phyloP scores from a whole-genome alignment of 345 rosid species.

The Murraya paniculata region DNA sequence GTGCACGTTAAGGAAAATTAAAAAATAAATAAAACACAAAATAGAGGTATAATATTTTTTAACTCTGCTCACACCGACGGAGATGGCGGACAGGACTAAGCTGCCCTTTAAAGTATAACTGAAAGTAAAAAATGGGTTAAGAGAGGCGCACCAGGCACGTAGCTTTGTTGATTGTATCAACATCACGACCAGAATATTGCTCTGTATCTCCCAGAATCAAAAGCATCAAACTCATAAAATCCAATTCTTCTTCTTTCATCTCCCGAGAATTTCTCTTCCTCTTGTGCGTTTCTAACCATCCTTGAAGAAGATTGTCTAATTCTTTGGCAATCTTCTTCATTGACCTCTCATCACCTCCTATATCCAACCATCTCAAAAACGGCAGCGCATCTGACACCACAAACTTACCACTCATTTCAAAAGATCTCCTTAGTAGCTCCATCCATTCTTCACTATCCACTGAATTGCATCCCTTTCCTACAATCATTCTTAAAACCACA shows the following conservation, averaged over 20 bases:
- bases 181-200: not conserved
- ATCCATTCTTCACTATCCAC: slow-evolving; percentile 8
- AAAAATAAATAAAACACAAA: no score
- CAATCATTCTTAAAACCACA: slow-evolving; percentile 22
- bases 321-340: slow-evolving; percentile 27
- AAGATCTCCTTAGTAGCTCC: slow-evolving; percentile 3
- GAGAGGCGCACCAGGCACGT: not conserved
- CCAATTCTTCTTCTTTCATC: not conserved
- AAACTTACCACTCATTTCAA: slow-evolving; percentile 20
- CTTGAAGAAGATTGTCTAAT: slow-evolving; percentile 17
- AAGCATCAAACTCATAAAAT: slow-evolving; percentile 35
- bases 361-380: slow-evolving; percentile 29
- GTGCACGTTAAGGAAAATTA: no score
- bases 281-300: slow-evolving; percentile 42
- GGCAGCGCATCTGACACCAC: slow-evolving; percentile 29
- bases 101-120: no score
- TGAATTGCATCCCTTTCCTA: slow-evolving; percentile 14
- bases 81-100: no score
- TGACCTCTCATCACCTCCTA: slow-evolving; percentile 30
- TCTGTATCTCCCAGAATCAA: not conserved
- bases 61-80: no score
- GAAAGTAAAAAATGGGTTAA: no score
- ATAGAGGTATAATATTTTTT: no score
- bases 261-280: slow-evolving; percentile 3
- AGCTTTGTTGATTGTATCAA: not conserved